A percentile compares a stretch with the other conserved stretches of the same genome.
Conservation (phyloP, 2,329 filamentous ascomycete species). For the Penicillium italicum region DNA sequence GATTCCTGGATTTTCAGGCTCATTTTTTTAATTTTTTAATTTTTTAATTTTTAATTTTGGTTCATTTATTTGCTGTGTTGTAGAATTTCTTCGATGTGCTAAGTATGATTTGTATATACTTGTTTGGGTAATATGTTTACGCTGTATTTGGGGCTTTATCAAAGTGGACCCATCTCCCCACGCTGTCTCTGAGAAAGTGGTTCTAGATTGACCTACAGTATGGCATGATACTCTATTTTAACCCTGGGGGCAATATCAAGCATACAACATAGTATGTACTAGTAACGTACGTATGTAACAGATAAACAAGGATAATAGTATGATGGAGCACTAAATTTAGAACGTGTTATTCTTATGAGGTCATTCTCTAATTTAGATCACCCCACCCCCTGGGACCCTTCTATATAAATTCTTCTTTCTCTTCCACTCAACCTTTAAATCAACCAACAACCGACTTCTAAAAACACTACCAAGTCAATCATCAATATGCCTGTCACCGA, state of each 20-base stretch:
- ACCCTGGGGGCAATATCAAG: too few relatives aligned
- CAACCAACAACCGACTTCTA: background rate
- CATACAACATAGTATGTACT: background rate
- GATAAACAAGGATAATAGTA: background rate
- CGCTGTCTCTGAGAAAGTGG: background rate
- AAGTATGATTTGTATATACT: background rate
- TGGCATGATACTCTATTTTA: background rate
- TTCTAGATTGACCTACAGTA: background rate
- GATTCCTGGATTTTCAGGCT: slow-evolving; percentile 11
- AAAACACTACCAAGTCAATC: background rate
- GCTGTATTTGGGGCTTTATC: background rate
- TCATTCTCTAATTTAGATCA: background rate
- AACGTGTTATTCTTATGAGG: background rate
- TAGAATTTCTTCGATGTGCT: background rate
- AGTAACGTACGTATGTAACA: too few relatives aligned
- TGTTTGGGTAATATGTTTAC: background rate
- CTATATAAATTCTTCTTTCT: background rate
- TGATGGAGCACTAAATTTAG: background rate
- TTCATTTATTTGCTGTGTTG: background rate
- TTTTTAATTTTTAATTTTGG: background rate
- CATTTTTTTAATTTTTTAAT: background rate
- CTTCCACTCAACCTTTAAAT: background rate
- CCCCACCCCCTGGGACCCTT: background rate
- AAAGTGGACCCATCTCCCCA: slow-evolving; percentile 1
- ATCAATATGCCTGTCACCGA: slow-evolving; percentile 3